Evolutionary conservation across 2,329 filamentous ascomycete genomes (phyloP).

Genomic region (Sordariomycetes sp.): DNA sequence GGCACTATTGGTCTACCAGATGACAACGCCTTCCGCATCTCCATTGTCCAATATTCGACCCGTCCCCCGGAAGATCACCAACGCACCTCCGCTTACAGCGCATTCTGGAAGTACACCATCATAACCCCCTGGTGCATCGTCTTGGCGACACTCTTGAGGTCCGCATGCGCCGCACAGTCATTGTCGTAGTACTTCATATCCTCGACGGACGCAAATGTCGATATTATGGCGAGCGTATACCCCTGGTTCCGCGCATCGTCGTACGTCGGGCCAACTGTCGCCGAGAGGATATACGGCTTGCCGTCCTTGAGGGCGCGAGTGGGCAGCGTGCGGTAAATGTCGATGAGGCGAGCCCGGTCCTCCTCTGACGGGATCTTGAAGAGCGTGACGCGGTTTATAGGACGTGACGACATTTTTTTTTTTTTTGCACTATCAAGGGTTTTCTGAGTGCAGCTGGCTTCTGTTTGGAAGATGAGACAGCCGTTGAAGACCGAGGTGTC

Average conservation of each 20-base stretch:
- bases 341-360: conserved; percentile 15
- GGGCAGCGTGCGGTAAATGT: conserved; percentile 18
- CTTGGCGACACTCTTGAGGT: conserved; percentile 18
- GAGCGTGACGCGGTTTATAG: conserved; percentile 17
- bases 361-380: conserved; percentile 21
- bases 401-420: not conserved
- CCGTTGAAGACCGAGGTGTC: too few relatives aligned
- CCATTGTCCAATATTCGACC: too few relatives aligned
- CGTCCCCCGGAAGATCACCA: not conserved
- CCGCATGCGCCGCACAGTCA: conserved; percentile 17
- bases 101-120: conserved; percentile 35
- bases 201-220: conserved; percentile 39
- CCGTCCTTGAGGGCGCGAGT: conserved; percentile 31
- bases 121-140: conserved; percentile 22
- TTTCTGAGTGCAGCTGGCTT: too few relatives aligned
- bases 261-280: conserved; percentile 32
- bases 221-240: conserved; percentile 42
- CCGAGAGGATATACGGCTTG: conserved; percentile 43
- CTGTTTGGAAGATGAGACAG: too few relatives aligned
- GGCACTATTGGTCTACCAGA: too few relatives aligned
- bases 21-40: too few relatives aligned
- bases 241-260: conserved; percentile 42
- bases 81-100: not conserved
- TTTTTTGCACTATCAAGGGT: not conserved
- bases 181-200: conserved; percentile 52